Evolutionary conservation across 257 asterid species (phyloP), one percentile per base, ranked within the genome.

Genomic region (Phtheirospermum japonicum): DNA sequence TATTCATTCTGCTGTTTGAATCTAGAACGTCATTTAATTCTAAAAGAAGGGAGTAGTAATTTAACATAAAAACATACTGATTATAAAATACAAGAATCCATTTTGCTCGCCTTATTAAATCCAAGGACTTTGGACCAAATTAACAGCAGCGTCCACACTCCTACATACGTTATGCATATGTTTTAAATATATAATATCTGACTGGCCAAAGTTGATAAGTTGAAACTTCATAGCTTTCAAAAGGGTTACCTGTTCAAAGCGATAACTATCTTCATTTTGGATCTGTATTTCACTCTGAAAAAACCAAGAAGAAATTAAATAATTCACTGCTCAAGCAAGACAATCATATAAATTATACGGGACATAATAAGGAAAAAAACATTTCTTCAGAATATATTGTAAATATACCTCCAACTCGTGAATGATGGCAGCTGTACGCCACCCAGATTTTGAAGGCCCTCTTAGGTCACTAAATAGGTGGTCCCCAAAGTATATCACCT

Each of bases 401-500:
- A n/a, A n/a, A 12, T 80, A 70, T 71, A 89, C 99, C 83, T 83
- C 95, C 77, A 93, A 73, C 75, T 93, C 99, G 46, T 87, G 97
- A 79, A 93, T 72, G 65, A 93, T 89, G 33, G 99, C 99, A 66
- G 96, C 97, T 42, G 99, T 93, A 57, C 84, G 91, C 99, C 99
- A 93, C 52, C 99, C 99, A 7, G 99, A 83, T 77, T 85, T 89
- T 60, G 99, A 87, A 75, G 99, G 99, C 64, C 97, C 99, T 72
- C 97, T 80, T 48, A 89, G 88, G 77, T 93, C 99, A 69, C 97
- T 93, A 78, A 93, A 93, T 30, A 93, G 81, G 79, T 93, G 99
- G 69, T 93, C 99, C 65, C 99, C 99, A 76, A 89, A 93, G 79
- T 93, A 93, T 75, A 93, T 93, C 80, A 93, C 99, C 99, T 92